Conservation (phyloP, 2,329 filamentous ascomycete species). For the Shiraia bambusicola region DNA sequence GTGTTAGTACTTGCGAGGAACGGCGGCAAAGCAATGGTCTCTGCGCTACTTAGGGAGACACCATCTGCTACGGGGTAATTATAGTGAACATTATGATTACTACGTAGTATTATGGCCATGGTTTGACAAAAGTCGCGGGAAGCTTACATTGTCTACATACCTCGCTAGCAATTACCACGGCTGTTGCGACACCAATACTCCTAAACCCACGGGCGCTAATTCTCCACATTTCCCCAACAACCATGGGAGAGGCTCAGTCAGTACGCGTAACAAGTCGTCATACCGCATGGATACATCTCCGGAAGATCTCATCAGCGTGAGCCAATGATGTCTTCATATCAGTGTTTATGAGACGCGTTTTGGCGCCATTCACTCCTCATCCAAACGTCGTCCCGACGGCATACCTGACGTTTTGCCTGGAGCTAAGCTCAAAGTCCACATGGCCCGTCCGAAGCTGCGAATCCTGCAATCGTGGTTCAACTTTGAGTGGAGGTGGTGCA, state of each 20-base stretch:
- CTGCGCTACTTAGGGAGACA: neutral
- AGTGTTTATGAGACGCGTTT: constrained; percentile 12
- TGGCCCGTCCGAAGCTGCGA: constrained; percentile 12
- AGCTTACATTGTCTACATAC: constrained; percentile 1
- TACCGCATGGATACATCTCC: constrained; percentile 20
- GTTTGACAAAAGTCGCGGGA: neutral
- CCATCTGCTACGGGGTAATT: too few relatives aligned
- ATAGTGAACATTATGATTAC: neutral
- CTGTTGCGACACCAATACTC: neutral
- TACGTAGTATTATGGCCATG: neutral
- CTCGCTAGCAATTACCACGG: constrained; percentile 7
- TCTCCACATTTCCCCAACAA: constrained; percentile 36
- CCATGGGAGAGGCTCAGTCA: constrained; percentile 22
- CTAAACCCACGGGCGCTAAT: constrained; percentile 18
- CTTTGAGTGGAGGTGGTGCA: constrained; percentile 17
- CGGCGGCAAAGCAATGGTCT: too few relatives aligned
- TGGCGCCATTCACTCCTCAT: constrained; percentile 14
- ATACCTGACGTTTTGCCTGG: constrained; percentile 2
- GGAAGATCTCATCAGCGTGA: constrained; percentile 10
- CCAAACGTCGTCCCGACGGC: constrained; percentile 8
- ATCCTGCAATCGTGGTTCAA: constrained; percentile 17
- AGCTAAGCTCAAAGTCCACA: constrained; percentile 15
- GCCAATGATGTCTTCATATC: constrained; percentile 24
- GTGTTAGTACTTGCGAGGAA: too few relatives aligned
- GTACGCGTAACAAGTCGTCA: constrained; percentile 37